phyloP scores from a whole-genome alignment of 768 basidiomycete species.

The Tulasnella sp. region DNA sequence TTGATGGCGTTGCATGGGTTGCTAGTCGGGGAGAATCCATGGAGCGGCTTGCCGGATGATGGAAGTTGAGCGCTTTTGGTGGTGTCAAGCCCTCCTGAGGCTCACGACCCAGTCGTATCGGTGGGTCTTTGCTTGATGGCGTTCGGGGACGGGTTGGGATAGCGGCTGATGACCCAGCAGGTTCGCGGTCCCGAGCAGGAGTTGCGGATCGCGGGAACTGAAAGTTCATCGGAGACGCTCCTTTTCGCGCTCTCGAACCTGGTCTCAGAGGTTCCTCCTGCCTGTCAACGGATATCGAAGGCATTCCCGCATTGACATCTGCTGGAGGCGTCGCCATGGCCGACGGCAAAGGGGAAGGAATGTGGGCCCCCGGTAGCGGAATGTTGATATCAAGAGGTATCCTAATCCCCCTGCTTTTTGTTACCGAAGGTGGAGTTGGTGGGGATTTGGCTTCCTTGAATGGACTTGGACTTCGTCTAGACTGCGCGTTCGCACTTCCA shows the following conservation, averaged over 20 bases:
- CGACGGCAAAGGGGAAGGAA: slow-evolving; percentile 21
- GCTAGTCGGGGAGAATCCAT: slow-evolving; percentile 1
- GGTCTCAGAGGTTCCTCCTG: background rate
- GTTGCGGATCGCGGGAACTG: slow-evolving; percentile 25
- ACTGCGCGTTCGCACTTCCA: background rate
- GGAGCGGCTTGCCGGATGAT: slow-evolving; percentile 9
- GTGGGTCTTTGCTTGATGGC: background rate
- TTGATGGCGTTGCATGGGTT: background rate
- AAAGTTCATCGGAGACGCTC: slow-evolving; percentile 25
- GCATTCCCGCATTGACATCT: slow-evolving; percentile 15
- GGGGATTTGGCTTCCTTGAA: background rate
- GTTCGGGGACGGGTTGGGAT: slow-evolving; percentile 6
- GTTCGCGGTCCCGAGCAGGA: background rate
- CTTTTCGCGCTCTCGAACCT: background rate
- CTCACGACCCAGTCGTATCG: background rate
- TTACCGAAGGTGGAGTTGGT: background rate
- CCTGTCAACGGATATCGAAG: slow-evolving; percentile 10
- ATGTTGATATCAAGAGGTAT: background rate
- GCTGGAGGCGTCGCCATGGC: slow-evolving; percentile 32
- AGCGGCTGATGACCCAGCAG: background rate
- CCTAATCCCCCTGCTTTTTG: background rate
- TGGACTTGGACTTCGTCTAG: slow-evolving; percentile 1
- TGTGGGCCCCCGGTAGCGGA: slow-evolving; percentile 24
- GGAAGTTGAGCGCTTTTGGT: background rate
- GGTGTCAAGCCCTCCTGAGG: slow-evolving; percentile 6